Evolutionary conservation across 768 basidiomycete genomes (phyloP), one percentile per base, ranked within the genome.

Genomic region (Sporobolomyces phaffii): DNA sequence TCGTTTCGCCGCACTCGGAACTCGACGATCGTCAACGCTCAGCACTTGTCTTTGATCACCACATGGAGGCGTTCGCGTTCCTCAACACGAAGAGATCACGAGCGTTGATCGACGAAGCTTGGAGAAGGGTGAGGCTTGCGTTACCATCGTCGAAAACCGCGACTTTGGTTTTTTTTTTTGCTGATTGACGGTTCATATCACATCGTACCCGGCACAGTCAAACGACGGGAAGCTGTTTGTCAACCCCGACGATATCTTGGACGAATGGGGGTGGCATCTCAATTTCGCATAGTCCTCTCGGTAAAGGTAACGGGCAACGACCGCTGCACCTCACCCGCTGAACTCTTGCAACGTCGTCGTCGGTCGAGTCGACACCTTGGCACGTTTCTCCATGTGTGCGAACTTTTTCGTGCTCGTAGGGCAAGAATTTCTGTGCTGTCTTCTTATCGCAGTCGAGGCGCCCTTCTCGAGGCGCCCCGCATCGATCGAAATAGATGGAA

Each of bases 11-110:
- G 2, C 53, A 49, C 34, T 33, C 53, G 5, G 10, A 36, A 38
- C n/a, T 43, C 1, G 26, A 48, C 38, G 59, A 61, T 44, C 51
- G 52, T 31, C 45, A 34, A 3, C 59, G 65, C 18, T 56, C 65
- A 24, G 38, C 59, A 1, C n/a, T 20, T 20, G 29, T 61, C 5
- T 66, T 66, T 26, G 60, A 66, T 44, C 22, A 28, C n/a, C 65
- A 66, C 31, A 61, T 61, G 59, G 1, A 43, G 7, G 45, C 60
- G n/a, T 61, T 66, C 47, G 13, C 47, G 14, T 66, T 66, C 9
- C 43, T 56, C 36, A 66, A 66, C 53, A 66, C 65, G 31, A 61
- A 50, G 24, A 33, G 65, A 33, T 56, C 52, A 2, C 22, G 53
- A 9, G 40, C 28, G 28, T 45, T 66, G 1, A 26, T 61, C 29